Evolutionary conservation across 108 stramenopile species (phyloP), one percentile per base, ranked within the genome.

Genomic region (Cyclotella baltica): DNA sequence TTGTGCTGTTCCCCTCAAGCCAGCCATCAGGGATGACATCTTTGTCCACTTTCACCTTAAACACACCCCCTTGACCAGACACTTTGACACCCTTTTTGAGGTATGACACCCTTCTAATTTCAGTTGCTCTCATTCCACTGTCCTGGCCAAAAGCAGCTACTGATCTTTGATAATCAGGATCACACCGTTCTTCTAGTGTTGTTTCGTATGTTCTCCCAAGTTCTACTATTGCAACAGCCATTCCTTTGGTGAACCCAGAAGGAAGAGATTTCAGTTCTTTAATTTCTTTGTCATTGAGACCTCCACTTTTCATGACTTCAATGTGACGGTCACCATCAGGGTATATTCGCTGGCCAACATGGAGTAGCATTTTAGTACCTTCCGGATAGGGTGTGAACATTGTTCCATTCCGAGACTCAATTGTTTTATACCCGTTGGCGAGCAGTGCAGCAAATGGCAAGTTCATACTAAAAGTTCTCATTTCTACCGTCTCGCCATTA

Each of bases 401-500:
- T 19, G 92, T 90, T 18, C 90, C 87, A 70, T 95, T 95, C 6
- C 94, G 78, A 16, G 89, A 87, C 72, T 95, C 94, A 4, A 95
- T 50, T 18, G 88, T 90, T 64, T 95, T 95, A 80, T 88, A 83
- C 23, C 90, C 94, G 77, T 93, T 92, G 11, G 87, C 84, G n/a
- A 95, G 69, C 29, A 95, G 71, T 6, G 92, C 90, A 0, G 89
- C 90, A 73, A 93, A 95, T 13, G 94, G 94, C 63, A 88, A 67
- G 62, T 90, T 92, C 94, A 95, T 93, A 59, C 85, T 86, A 74
- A 95, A 93, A 36, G 70, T 82, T 47, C 85, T 78, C 71, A 87
- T 78, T 27, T 77, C 66, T 9, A 87, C 70, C 62, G 28, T 25
- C 27, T 78, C 67, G 29, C 19, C 52, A 22, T 81, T 72, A 13